A percentile compares a stretch with the other conserved stretches of the same genome.
phyloP scores from a whole-genome alignment of 1,139 yeast genomes.

The Geotrichum candidum region DNA sequence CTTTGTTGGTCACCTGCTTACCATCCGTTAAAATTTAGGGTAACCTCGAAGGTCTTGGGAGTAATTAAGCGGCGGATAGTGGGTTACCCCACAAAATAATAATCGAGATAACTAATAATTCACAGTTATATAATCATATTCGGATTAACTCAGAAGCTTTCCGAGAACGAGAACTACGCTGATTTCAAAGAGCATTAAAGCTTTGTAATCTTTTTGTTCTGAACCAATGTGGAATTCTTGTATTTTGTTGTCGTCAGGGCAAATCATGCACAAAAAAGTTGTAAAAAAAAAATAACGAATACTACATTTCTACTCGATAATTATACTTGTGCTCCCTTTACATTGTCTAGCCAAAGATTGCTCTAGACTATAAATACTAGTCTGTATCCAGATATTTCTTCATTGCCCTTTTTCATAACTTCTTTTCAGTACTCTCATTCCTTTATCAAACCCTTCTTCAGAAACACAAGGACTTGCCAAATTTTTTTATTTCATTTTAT shows the following conservation, averaged over 20 bases:
- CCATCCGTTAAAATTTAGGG: background rate
- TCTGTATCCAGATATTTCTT: background rate
- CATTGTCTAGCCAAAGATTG: background rate
- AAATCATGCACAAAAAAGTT: background rate
- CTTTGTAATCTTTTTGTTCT: background rate
- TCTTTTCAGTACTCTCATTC: background rate
- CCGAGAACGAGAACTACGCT: background rate
- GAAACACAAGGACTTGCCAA: conserved; percentile 22
- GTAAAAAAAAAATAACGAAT: background rate
- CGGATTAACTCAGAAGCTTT: background rate
- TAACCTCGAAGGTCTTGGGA: background rate
- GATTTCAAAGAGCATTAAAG: background rate
- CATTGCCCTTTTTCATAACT: background rate
- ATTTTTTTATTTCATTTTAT: background rate
- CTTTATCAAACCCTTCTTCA: background rate
- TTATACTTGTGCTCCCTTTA: background rate
- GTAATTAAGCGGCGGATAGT: background rate
- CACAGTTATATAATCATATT: background rate
- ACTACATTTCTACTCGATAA: background rate
- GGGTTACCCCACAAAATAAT: background rate
- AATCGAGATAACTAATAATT: background rate
- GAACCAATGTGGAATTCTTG: background rate
- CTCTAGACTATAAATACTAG: background rate
- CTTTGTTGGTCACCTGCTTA: background rate
- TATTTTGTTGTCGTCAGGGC: background rate